Percentiles rank a stretch among this genome's conserved stretches.
Evolutionary conservation across 73 alveolate species (phyloP).

Genomic region (Stentor roeselii): DNA sequence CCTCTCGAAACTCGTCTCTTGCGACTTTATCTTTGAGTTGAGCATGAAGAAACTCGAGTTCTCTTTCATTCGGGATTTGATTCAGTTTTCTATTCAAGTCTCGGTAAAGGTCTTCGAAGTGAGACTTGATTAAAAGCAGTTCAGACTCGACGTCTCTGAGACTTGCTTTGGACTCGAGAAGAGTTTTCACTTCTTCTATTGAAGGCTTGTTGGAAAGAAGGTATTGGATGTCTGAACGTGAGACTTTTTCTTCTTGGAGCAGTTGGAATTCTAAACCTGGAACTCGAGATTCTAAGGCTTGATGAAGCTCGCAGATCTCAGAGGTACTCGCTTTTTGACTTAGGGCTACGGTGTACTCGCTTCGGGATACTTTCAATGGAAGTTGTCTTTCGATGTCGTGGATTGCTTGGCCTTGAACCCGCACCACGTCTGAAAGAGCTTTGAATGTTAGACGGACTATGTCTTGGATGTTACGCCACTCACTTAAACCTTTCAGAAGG

Average conservation of each 20-base stretch:
- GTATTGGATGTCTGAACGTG: conserved; percentile 43
- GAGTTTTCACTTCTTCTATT: conserved; percentile 54
- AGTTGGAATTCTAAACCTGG: conserved; percentile 41
- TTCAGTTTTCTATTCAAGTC: background rate
- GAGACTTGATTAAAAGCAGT: conserved; percentile 24
- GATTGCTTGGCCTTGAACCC: conserved; percentile 42
- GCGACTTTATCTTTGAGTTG: conserved; percentile 25
- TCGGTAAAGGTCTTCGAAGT: background rate
- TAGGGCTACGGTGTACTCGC: conserved; percentile 33
- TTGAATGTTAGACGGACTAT: conserved; percentile 51
- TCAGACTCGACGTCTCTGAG: conserved; percentile 59
- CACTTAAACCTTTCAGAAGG: conserved; percentile 40
- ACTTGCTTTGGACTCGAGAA: conserved; percentile 78
- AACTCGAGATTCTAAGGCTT: conserved; percentile 42
- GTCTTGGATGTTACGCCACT: conserved; percentile 61
- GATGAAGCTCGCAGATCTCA: conserved; percentile 66
- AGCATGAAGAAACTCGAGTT: background rate
- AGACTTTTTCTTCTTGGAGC: conserved; percentile 45
- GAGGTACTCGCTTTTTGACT: conserved; percentile 50
- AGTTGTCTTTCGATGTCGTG: conserved; percentile 51
- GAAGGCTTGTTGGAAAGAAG: conserved; percentile 40
- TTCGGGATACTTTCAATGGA: conserved; percentile 52
- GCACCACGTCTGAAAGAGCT: conserved; percentile 47
- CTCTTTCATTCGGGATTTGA: background rate
- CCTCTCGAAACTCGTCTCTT: conserved; percentile 62